phyloP scores from a whole-genome alignment of 768 basidiomycete genomes.

The Austroboletus eburneus region DNA sequence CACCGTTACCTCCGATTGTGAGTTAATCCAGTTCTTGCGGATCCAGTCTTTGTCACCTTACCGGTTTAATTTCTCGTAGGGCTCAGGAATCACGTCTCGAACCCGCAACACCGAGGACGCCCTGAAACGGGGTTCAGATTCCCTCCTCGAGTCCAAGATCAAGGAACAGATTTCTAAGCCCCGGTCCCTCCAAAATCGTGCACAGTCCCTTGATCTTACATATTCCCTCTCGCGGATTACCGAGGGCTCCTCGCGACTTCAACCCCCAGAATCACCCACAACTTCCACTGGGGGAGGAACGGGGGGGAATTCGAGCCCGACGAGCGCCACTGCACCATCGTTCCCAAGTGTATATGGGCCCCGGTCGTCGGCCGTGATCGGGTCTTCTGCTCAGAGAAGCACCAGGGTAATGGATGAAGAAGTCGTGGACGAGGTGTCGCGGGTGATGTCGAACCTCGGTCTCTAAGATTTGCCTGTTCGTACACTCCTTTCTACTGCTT shows the following conservation, averaged over 20 bases:
- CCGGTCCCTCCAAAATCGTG: slow-evolving; percentile 78
- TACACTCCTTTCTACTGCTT: slow-evolving; percentile 6
- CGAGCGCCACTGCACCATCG: slow-evolving; percentile 69
- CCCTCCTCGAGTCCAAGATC: slow-evolving; percentile 77
- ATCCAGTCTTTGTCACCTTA: slow-evolving; percentile 18
- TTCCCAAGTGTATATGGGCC: slow-evolving; percentile 85
- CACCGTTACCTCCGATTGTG: slow-evolving; percentile 72
- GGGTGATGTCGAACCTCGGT: slow-evolving; percentile 74
- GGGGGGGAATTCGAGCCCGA: slow-evolving; percentile 75
- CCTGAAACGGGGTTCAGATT: slow-evolving; percentile 79
- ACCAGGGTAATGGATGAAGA: slow-evolving; percentile 47
- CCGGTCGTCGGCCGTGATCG: slow-evolving; percentile 45
- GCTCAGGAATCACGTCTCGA: slow-evolving; percentile 64
- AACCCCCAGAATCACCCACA: slow-evolving; percentile 76
- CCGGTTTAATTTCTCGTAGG: slow-evolving; percentile 35
- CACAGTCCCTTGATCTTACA: slow-evolving; percentile 86
- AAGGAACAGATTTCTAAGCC: slow-evolving; percentile 75
- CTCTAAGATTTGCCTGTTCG: slow-evolving; percentile 35
- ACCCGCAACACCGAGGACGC: slow-evolving; percentile 71
- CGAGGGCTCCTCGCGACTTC: slow-evolving; percentile 57
- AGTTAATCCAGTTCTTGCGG: slow-evolving; percentile 23
- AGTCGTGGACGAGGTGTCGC: slow-evolving; percentile 64
- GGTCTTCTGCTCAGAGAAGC: slow-evolving; percentile 41
- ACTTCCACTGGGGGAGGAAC: slow-evolving; percentile 70
- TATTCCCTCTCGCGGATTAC: slow-evolving; percentile 80